Percentiles rank a stretch among this genome's conserved stretches.
phyloP scores from a whole-genome alignment of 768 basidiomycete species.

The Paxillus involutus region DNA sequence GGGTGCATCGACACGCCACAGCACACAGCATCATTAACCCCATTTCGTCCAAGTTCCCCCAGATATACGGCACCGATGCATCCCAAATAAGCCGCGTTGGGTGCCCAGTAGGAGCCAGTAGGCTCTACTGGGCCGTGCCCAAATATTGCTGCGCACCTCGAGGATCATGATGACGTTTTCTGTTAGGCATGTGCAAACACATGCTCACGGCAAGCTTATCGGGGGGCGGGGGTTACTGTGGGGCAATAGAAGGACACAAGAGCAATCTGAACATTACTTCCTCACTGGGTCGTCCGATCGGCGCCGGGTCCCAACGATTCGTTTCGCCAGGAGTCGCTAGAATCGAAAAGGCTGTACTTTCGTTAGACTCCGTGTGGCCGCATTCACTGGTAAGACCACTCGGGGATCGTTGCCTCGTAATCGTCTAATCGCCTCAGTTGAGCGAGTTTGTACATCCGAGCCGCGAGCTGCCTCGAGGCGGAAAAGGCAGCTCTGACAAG shows the following conservation, averaged over 20 bases:
- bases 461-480: no score
- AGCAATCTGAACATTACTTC: not conserved
- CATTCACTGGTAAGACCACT: no score
- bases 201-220: not conserved
- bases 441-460: no score
- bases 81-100: not conserved
- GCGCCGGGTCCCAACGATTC: not conserved
- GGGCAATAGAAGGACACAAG: not conserved
- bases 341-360: not conserved
- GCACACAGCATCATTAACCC: not conserved
- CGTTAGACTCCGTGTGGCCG: not conserved
- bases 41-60: not conserved
- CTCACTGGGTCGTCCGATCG: not conserved
- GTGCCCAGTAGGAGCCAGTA: not conserved
- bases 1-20: not conserved
- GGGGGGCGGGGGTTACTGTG: not conserved
- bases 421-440: not conserved
- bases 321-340: not conserved
- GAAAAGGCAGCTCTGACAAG: not conserved
- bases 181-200: not conserved
- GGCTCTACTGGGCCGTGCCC: not conserved
- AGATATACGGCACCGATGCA: not conserved
- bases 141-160: not conserved
- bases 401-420: not conserved
- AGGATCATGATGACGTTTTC: not conserved